phyloP scores from a whole-genome alignment of 2,329 filamentous ascomycete genomes.

The Cadophora malorum region DNA sequence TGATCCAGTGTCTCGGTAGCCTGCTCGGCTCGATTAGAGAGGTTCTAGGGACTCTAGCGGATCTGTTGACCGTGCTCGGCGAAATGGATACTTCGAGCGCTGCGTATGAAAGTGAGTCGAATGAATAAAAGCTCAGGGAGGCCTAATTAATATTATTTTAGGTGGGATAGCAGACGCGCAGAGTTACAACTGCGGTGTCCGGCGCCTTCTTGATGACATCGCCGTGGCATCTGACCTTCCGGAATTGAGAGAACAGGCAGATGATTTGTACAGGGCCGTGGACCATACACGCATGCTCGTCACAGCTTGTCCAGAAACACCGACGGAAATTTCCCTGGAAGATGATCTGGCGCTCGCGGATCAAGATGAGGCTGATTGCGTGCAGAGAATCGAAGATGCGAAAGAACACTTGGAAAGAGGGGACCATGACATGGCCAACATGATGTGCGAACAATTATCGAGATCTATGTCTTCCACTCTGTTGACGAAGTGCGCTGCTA shows the following conservation, averaged over 20 bases:
- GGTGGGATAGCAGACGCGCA: neutral
- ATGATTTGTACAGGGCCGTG: neutral
- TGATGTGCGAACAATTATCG: slow-evolving; percentile 5
- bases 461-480: slow-evolving; percentile 5
- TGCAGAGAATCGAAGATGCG: slow-evolving; percentile 7
- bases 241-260: neutral
- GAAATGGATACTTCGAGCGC: neutral
- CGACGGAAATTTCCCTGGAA: neutral
- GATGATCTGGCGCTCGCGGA: slow-evolving; percentile 4
- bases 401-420: neutral
- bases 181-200: slow-evolving; percentile 5
- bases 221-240: neutral
- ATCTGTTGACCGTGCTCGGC: neutral
- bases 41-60: neutral
- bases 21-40: neutral
- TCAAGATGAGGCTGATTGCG: slow-evolving; percentile 4
- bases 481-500: slow-evolving; percentile 13
- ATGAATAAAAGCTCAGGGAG: neutral
- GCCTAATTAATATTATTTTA: neutral
- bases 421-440: neutral
- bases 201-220: slow-evolving; percentile 1
- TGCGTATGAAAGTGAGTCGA: neutral
- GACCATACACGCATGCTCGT: neutral
- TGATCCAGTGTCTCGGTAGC: neutral
- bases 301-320: neutral